Evolutionary conservation across 768 basidiomycete species (phyloP), one percentile per base, ranked within the genome.

Genomic region (Calocybe gangraenosa): DNA sequence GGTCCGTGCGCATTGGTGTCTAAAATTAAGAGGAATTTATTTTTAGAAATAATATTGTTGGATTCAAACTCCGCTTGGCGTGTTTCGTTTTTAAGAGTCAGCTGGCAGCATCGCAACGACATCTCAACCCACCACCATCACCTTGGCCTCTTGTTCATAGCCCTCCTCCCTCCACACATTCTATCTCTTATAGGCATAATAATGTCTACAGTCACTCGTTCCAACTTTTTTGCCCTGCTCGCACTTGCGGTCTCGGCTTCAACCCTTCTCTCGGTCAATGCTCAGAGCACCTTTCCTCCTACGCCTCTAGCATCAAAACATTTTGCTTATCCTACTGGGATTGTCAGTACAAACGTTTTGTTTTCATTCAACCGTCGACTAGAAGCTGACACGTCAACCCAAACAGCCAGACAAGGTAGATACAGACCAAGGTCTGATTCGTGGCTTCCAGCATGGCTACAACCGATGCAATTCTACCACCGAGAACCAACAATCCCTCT

Each of bases 391-490:
- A 38, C 21, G 25, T 40, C 1, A 14, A 31, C 5, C 32, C n/a
- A 25, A 31, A 25, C 49, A 70, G 67, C 66, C 67, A 8, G 63
- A 65, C 46, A 57, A 66, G 52, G 69, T 67, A 46, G 68, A 71
- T 39, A 65, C 61, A 14, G 66, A 71, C 51, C 43, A 49, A 10
- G 37, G 44, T 42, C 49, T 66, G 3, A 55, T 56, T 44, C 59
- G 69, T 38, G 69, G 69, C 15, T 46, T 65, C 11, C 85, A 87
- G 58, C 54, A 55, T 15, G 85, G 86, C 13, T 84, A 82, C 69
- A 84, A 84, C 59, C 56, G 66, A 9, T 86, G 83, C 61, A 87
- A 85, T 61, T 73, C 76, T 0, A 79, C 81, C 14, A 86, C 85
- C 0, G 69, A 84, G 58, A 72, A 68, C 52, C 78, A 75, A 41